These are phyloP conservation scores for Glutinoglossum americanum DNA, from an alignment of 495 filamentous ascomycete species.

Conservation along the genomic window DNA sequence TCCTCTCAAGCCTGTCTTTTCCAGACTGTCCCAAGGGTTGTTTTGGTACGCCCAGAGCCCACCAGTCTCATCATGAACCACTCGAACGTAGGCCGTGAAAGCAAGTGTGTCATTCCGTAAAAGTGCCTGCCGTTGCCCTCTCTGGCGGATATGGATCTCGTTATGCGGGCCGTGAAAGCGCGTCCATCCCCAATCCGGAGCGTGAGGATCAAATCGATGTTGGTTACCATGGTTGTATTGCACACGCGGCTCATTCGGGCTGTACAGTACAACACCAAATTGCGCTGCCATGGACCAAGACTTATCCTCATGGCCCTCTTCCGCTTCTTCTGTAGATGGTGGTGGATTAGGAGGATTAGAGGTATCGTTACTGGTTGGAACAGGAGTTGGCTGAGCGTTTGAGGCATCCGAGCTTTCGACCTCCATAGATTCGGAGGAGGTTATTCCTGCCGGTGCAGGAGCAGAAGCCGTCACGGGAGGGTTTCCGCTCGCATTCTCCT, in stretches of 20 bases:
- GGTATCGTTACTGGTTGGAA: not conserved
- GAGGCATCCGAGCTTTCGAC: not conserved
- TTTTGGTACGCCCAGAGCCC: conserved; percentile 39
- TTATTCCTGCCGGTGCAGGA: not conserved
- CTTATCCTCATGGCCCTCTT: not conserved
- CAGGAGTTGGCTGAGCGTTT: not conserved
- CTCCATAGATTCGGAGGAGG: not conserved
- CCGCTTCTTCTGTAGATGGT: not conserved
- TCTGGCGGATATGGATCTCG: conserved; percentile 33
- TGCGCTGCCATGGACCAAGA: conserved; percentile 25
- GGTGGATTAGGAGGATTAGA: not conserved
- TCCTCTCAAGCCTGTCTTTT: conserved; percentile 35
- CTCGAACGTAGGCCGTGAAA: conserved; percentile 41
- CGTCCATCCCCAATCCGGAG: conserved; percentile 46
- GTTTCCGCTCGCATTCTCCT: not conserved
- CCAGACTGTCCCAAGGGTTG: conserved; percentile 22
- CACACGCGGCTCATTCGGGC: conserved; percentile 40
- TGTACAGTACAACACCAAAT: conserved; percentile 41
- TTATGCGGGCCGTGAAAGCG: conserved; percentile 40
- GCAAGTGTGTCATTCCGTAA: conserved; percentile 41
- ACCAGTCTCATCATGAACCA: conserved; percentile 37
- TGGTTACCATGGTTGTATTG: conserved; percentile 32
- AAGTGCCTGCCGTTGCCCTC: conserved; percentile 36
- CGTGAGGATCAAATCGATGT: conserved; percentile 36
- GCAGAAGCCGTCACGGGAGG: not conserved